phyloP scores from a whole-genome alignment of 441 rosid genomes.

The Erysimum cheiri region DNA sequence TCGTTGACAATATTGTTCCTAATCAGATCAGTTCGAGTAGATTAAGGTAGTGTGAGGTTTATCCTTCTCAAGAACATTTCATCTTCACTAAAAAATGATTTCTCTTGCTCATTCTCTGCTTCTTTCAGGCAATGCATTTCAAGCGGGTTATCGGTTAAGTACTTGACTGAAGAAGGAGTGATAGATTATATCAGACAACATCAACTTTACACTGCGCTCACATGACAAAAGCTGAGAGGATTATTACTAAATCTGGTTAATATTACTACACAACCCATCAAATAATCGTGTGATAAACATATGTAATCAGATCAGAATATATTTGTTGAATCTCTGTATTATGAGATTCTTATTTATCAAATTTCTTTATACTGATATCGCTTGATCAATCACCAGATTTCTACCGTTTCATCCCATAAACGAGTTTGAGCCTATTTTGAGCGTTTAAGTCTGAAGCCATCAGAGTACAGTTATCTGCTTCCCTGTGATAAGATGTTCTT shows the following conservation, averaged over 20 bases:
- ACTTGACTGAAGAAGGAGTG: constrained; percentile 75
- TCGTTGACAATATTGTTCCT: constrained; percentile 68
- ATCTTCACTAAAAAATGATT: background rate
- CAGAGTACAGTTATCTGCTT: too few relatives aligned
- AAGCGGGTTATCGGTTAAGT: constrained; percentile 75
- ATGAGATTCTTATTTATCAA: too few relatives aligned
- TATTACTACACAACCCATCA: background rate
- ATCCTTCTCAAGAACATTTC: constrained; percentile 20
- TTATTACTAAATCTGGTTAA: background rate
- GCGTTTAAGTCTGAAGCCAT: too few relatives aligned
- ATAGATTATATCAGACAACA: constrained; percentile 64
- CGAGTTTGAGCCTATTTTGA: too few relatives aligned
- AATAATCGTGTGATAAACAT: constrained; percentile 16
- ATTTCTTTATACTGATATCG: too few relatives aligned
- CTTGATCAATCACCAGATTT: too few relatives aligned
- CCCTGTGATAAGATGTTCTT: too few relatives aligned
- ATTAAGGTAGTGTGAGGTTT: constrained; percentile 56
- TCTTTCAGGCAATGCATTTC: constrained; percentile 75
- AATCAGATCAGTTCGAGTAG: constrained; percentile 85
- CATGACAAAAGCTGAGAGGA: constrained; percentile 25
- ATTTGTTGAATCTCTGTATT: background rate
- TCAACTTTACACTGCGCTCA: constrained; percentile 49
- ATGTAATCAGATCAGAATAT: constrained; percentile 9
- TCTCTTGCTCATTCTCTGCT: constrained; percentile 20
- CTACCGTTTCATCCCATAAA: too few relatives aligned